These are phyloP conservation scores for Nannochloropsis gaditana DNA, from an alignment of 108 stramenopile species.

Conservation along the genomic window DNA sequence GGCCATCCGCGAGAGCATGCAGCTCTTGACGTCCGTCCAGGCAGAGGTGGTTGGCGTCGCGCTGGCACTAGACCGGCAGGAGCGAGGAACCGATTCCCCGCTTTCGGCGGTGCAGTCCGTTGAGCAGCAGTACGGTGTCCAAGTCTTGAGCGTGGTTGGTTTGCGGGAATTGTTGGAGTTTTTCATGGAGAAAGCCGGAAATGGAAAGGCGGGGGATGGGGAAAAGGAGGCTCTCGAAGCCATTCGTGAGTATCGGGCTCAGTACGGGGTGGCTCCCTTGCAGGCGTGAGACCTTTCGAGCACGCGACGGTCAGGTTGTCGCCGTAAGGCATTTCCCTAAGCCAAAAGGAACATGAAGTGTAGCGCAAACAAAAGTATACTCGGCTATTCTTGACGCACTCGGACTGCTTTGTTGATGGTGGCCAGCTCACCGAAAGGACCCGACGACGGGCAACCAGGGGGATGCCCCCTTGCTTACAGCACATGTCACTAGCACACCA, in stretches of 20 bases:
- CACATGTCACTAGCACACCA: too few species aligned
- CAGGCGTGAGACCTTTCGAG: not conserved
- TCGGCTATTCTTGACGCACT: too few species aligned
- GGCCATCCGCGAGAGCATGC: constrained; percentile 85
- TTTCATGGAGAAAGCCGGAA: constrained; percentile 3
- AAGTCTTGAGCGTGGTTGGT: constrained; percentile 35
- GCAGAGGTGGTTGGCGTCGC: constrained; percentile 80
- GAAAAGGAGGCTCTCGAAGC: constrained; percentile 25
- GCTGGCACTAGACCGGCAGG: constrained; percentile 92
- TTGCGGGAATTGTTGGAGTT: constrained; percentile 29
- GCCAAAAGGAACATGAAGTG: too few species aligned
- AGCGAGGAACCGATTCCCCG: constrained; percentile 50
- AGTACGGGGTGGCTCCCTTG: constrained; percentile 35
- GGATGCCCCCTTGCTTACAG: too few species aligned
- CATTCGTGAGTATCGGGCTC: constrained; percentile 30
- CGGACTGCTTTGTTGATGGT: too few species aligned
- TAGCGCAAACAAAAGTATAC: too few species aligned
- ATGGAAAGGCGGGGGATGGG: not conserved
- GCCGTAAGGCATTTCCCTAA: too few species aligned
- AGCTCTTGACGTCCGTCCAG: constrained; percentile 65
- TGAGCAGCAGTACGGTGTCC: constrained; percentile 27
- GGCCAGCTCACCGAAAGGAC: too few species aligned
- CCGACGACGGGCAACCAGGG: too few species aligned
- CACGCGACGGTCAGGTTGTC: too few species aligned
- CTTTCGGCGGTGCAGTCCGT: constrained; percentile 22